Evolutionary conservation across 768 basidiomycete genomes (phyloP).

Genomic region (Rhodotorula paludigena): DNA sequence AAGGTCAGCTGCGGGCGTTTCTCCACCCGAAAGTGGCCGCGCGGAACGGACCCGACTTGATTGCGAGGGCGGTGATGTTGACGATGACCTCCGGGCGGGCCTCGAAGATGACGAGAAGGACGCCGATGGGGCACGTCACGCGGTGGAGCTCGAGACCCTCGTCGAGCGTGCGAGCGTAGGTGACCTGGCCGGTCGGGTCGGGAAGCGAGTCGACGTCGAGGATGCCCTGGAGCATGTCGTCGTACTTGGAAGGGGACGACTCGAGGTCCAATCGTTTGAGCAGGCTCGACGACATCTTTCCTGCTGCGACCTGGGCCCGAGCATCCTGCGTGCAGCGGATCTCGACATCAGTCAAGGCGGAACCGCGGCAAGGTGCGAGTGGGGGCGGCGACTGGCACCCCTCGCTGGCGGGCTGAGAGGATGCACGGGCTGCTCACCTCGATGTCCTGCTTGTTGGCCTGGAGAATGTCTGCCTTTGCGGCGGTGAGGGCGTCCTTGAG

Average conservation of each 20-base stretch:
- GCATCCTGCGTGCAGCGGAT: constrained; percentile 51
- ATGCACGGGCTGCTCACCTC: constrained; percentile 48
- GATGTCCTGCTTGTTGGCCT: constrained; percentile 76
- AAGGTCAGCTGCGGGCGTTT: constrained; percentile 9
- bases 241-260: constrained; percentile 75
- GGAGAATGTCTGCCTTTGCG: constrained; percentile 64
- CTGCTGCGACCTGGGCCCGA: constrained; percentile 68
- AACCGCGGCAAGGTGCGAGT: constrained; percentile 49
- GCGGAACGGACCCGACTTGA: constrained; percentile 75
- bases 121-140: constrained; percentile 93
- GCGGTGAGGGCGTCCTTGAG: constrained; percentile 64
- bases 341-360: neutral
- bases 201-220: constrained; percentile 76
- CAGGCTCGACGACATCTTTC: constrained; percentile 74
- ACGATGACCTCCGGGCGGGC: constrained; percentile 95
- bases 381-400: no score
- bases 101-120: constrained; percentile 93
- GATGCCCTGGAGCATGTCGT: constrained; percentile 85
- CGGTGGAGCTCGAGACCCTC: constrained; percentile 82
- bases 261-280: constrained; percentile 73
- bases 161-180: constrained; percentile 85
- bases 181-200: constrained; percentile 77
- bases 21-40: neutral
- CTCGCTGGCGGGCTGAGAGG: no score
- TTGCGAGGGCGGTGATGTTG: constrained; percentile 90